These are phyloP conservation scores for Stenogyne calaminthoides DNA, from an alignment of 305 asterid genomes.

Conservation along the genomic window DNA sequence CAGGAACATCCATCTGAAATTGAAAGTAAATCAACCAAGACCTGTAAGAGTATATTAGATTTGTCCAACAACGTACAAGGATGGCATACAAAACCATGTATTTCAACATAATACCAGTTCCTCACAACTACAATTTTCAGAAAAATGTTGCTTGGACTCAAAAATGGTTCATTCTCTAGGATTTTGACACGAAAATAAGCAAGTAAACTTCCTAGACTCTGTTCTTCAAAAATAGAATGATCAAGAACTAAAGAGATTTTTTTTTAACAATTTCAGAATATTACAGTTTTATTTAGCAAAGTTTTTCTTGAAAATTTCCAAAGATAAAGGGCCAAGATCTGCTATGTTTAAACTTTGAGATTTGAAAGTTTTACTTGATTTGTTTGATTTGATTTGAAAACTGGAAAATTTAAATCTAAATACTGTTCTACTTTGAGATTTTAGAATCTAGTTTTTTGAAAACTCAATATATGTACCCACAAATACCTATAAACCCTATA, in stretches of 20 bases:
- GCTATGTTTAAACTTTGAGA: neutral
- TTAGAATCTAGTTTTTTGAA: no score
- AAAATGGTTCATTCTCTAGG: conserved; percentile 10
- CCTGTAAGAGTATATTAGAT: conserved; percentile 22
- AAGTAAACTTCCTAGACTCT: neutral
- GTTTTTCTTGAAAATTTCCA: neutral
- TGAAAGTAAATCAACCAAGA: conserved; percentile 26
- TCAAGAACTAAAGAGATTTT: neutral
- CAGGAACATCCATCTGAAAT: conserved; percentile 93
- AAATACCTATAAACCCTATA: no score
- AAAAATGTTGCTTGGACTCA: neutral
- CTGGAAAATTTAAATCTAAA: no score
- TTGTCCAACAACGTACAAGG: neutral
- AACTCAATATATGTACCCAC: no score
- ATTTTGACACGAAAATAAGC: neutral
- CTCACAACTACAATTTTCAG: neutral
- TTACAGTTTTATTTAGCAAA: neutral
- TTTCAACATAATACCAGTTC: conserved; percentile 4
- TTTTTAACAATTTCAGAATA: neutral
- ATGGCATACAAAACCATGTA: neutral
- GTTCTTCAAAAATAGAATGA: conserved; percentile 5
- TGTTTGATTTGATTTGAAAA: no score
- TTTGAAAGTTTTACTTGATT: no score
- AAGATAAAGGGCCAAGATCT: conserved; percentile 4
- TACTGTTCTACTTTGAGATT: no score